A percentile compares a stretch with the other conserved stretches of the same genome.
These are phyloP conservation scores for Phytophthora citricola DNA, from an alignment of 352 stramenopile genomes.

Conservation along the genomic window DNA sequence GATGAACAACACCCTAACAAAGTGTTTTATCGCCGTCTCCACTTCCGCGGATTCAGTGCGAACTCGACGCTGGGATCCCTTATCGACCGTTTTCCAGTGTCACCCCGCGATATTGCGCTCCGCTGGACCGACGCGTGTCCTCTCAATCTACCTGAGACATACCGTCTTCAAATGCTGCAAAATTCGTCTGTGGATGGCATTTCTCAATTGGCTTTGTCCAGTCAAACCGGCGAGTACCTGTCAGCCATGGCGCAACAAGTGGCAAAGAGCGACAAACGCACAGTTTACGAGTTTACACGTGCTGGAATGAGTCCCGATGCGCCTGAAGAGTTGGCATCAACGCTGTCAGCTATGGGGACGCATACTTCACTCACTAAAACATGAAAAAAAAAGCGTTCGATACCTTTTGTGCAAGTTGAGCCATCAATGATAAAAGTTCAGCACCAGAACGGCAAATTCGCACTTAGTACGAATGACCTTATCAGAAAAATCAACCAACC, in stretches of 20 bases:
- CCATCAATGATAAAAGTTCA: constrained; percentile 16
- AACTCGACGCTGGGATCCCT: constrained; percentile 28
- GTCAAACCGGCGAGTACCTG: constrained; percentile 55
- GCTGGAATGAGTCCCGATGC: constrained; percentile 79
- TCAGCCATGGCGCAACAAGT: constrained; percentile 40
- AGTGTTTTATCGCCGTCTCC: constrained; percentile 50
- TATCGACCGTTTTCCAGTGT: constrained; percentile 38
- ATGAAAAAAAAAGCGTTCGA: neutral
- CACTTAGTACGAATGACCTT: constrained; percentile 23
- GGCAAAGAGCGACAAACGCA: constrained; percentile 55
- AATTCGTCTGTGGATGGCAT: constrained; percentile 45
- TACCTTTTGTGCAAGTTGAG: constrained; percentile 21
- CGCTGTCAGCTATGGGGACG: constrained; percentile 51
- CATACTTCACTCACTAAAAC: constrained; percentile 43
- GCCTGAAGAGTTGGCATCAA: constrained; percentile 59
- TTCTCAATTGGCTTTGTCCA: constrained; percentile 56
- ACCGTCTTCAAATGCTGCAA: constrained; percentile 36
- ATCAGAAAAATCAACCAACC: constrained; percentile 20
- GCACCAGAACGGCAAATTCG: constrained; percentile 7
- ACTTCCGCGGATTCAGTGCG: constrained; percentile 59
- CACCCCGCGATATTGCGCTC: constrained; percentile 36
- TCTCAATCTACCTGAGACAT: constrained; percentile 25
- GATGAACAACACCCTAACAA: constrained; percentile 16
- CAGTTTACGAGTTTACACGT: constrained; percentile 78
- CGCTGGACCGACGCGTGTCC: constrained; percentile 48